Evolutionary conservation across 805 yeast species (phyloP).

Genomic region (Kockiozyma suomiensis): DNA sequence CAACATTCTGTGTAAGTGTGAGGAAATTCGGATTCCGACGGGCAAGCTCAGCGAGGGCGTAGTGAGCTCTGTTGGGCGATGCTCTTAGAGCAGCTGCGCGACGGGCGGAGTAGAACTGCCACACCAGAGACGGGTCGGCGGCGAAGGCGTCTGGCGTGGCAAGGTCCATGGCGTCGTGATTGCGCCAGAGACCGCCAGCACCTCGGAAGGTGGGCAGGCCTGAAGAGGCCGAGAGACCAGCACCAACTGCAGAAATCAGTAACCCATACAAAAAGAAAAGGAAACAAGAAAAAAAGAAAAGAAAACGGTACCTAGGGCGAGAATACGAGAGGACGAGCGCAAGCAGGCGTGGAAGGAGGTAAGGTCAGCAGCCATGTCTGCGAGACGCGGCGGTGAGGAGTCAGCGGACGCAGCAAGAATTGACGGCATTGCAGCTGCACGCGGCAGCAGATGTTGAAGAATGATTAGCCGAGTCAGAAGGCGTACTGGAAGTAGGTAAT

Average conservation of each 20-base stretch:
- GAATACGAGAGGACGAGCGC: constrained; percentile 40
- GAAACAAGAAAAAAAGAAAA: neutral
- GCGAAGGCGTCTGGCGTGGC: constrained; percentile 92
- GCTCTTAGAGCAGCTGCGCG: constrained; percentile 66
- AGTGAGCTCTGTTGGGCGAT: constrained; percentile 73
- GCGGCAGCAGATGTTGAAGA: neutral
- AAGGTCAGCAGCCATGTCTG: constrained; percentile 27
- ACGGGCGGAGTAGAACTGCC: constrained; percentile 80
- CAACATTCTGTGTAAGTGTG: constrained; percentile 82
- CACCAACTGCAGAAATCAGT: constrained; percentile 51
- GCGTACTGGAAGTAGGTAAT: neutral
- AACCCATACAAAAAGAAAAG: neutral
- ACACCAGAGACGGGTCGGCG: constrained; percentile 79
- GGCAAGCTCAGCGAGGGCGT: constrained; percentile 66
- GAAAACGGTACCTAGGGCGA: constrained; percentile 41
- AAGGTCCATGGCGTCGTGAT: constrained; percentile 74
- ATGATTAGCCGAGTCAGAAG: neutral
- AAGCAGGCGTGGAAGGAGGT: constrained; percentile 43
- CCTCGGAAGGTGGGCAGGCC: constrained; percentile 78
- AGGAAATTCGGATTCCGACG: constrained; percentile 50
- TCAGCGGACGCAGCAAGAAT: neutral
- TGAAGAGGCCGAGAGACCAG: constrained; percentile 77
- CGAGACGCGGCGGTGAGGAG: constrained; percentile 7
- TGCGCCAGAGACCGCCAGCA: constrained; percentile 74
- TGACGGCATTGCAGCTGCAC: constrained; percentile 5